phyloP scores from a whole-genome alignment of 257 asterid genomes.

The Nyctanthes arbortristis region DNA sequence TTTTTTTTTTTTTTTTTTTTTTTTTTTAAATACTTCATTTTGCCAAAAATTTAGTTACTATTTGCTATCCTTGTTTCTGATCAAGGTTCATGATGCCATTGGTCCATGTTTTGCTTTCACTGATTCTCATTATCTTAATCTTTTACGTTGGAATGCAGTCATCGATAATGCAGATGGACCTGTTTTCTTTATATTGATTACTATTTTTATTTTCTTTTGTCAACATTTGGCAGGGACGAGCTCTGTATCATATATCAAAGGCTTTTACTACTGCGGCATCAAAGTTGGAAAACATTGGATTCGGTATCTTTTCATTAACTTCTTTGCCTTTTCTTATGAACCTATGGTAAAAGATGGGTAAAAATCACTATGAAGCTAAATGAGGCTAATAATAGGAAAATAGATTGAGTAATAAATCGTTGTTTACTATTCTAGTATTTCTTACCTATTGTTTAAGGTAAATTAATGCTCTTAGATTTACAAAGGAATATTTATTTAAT shows the following conservation, averaged over 20 bases:
- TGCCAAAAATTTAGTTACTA: too few relatives aligned
- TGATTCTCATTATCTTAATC: too few relatives aligned
- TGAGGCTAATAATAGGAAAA: neutral
- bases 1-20: too few relatives aligned
- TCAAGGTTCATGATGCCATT: too few relatives aligned
- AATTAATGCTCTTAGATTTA: constrained; percentile 1
- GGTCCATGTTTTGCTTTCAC: too few relatives aligned
- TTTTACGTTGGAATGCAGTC: constrained; percentile 7
- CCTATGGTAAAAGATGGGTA: neutral
- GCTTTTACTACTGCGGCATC: constrained; percentile 79
- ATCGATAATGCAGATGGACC: neutral
- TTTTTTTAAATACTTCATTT: too few relatives aligned
- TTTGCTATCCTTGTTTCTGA: too few relatives aligned
- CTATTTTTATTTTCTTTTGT: constrained; percentile 13
- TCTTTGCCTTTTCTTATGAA: constrained; percentile 6
- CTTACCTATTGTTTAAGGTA: constrained; percentile 1
- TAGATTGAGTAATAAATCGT: constrained; percentile 5
- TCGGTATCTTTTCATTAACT: constrained; percentile 46
- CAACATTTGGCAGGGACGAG: constrained; percentile 71
- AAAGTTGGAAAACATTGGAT: constrained; percentile 92
- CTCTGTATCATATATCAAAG: too few relatives aligned
- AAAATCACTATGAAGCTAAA: neutral
- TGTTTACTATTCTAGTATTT: neutral
- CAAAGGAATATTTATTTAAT: too few relatives aligned
- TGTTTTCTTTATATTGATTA: neutral